Evolutionary conservation across 2,329 filamentous ascomycete genomes (phyloP).

Genomic region (Trichophaea hybrida): DNA sequence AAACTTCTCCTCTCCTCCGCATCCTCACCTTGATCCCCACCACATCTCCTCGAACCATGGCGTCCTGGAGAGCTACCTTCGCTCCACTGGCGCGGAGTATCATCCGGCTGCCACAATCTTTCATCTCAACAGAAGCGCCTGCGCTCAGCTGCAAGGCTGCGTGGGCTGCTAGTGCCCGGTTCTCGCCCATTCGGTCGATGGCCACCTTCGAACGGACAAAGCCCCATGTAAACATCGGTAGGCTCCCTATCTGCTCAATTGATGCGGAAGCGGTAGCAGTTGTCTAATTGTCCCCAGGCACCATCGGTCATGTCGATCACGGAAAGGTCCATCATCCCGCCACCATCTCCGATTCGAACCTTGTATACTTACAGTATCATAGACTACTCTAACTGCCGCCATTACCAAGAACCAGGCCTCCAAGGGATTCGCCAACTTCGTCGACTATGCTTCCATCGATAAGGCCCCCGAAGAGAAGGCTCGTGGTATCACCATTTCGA

Average conservation of each 20-base stretch:
- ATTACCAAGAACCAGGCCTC: conserved; percentile 97
- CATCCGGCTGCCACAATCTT: conserved; percentile 22
- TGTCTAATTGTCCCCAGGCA: conserved; percentile 42
- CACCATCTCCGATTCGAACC: background rate
- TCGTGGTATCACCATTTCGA: conserved; percentile 98
- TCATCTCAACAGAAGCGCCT: conserved; percentile 16
- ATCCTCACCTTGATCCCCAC: background rate
- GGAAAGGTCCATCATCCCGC: conserved; percentile 58
- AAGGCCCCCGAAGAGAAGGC: conserved; percentile 99
- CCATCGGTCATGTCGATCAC: conserved; percentile 98
- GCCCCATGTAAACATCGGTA: conserved; percentile 97
- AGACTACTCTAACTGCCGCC: conserved; percentile 96
- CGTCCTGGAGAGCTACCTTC: conserved; percentile 26
- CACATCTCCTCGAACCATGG: conserved; percentile 18
- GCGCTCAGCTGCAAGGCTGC: conserved; percentile 19
- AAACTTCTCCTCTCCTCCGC: conserved; percentile 1
- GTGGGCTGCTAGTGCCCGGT: conserved; percentile 15
- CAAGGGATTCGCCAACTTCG: conserved; percentile 85
- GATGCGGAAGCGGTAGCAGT: conserved; percentile 1
- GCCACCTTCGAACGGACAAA: conserved; percentile 65
- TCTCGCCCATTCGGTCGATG: conserved; percentile 26
- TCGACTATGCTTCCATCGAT: conserved; percentile 96
- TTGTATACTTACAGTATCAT: conserved; percentile 16
- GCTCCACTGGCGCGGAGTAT: conserved; percentile 20
- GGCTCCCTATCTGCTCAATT: conserved; percentile 24